Evolutionary conservation across 108 stramenopile genomes (phyloP), one percentile per base, ranked within the genome.

Genomic region (Parietichytrium sp.): DNA sequence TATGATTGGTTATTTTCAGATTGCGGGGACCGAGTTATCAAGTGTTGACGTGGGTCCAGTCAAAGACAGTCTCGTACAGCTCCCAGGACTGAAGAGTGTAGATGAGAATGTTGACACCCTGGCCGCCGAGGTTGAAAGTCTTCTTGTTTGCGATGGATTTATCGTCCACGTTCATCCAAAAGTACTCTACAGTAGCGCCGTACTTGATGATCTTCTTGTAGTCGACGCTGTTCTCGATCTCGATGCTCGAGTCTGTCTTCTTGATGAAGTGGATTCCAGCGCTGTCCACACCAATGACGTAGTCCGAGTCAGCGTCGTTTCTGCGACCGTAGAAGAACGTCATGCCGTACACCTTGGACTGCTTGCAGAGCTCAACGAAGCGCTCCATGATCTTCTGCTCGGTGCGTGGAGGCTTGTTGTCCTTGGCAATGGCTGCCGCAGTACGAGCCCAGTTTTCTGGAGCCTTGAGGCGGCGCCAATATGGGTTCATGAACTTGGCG

Each of bases 11-110:
- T n/a, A n/a, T n/a, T n/a, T n/a, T n/a, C n/a, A n/a, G n/a, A n/a
- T n/a, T n/a, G n/a, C n/a, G n/a, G n/a, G n/a, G n/a, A n/a, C n/a
- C n/a, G n/a, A n/a, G n/a, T n/a, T n/a, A n/a, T n/a, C n/a, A n/a
- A n/a, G n/a, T n/a, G n/a, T n/a, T n/a, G 49, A 42, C 61, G 20
- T 72, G 61, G 1, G 61, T 72, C 38, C 45, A 72, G 61, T 72
- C 61, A 20, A 72, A 72, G 61, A 72, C 45, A 25, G 45, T 42
- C 61, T 72, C 61, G 61, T 72, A 72, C 61, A 72, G 36, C 61
- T 72, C 61, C 61, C 61, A 72, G 42, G 38, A 45, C 61, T 72
- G 61, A 12, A 72, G 61, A 7, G 61, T 72, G 61, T 72, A 72
- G 20, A 72, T 45, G 61, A 72, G 61, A 0, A 72, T 2, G 42